Evolutionary conservation across 2,329 filamentous ascomycete species (phyloP).

Genomic region (Stylonectria norvegica): DNA sequence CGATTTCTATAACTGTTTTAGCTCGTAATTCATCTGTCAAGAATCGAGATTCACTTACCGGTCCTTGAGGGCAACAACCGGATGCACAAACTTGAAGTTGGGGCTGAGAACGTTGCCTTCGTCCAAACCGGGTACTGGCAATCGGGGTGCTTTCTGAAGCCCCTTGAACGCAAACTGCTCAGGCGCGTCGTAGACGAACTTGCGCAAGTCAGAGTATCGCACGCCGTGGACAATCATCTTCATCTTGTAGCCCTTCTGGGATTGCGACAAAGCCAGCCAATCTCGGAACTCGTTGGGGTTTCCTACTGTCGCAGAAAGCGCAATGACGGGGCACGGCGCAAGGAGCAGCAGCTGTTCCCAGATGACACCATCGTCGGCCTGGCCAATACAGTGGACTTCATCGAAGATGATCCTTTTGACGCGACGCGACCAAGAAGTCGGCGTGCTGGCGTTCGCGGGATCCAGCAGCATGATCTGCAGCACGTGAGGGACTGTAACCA

Average conservation of each 20-base stretch:
- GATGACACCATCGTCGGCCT: constrained; percentile 70
- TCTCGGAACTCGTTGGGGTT: constrained; percentile 67
- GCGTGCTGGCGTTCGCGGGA: constrained; percentile 57
- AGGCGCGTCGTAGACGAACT: constrained; percentile 62
- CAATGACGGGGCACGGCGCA: constrained; percentile 73
- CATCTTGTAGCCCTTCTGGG: constrained; percentile 58
- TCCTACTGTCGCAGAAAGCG: constrained; percentile 74
- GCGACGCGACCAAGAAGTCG: constrained; percentile 57
- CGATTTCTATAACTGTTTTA: constrained; percentile 39
- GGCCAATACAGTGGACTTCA: constrained; percentile 76
- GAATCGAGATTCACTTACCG: constrained; percentile 35
- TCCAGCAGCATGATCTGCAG: constrained; percentile 73
- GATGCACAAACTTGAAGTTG: constrained; percentile 62
- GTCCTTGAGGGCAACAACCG: constrained; percentile 60
- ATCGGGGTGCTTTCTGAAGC: constrained; percentile 39
- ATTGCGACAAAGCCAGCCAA: constrained; percentile 66
- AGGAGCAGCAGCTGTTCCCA: constrained; percentile 77
- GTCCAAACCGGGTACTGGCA: constrained; percentile 47
- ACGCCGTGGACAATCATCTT: constrained; percentile 66
- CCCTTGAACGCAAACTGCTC: constrained; percentile 49
- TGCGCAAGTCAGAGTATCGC: constrained; percentile 75
- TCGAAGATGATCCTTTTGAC: constrained; percentile 78
- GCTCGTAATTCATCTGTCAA: not conserved
- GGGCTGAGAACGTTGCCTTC: constrained; percentile 38
- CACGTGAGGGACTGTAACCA: constrained; percentile 76